Evolutionary conservation across 495 filamentous ascomycete species (phyloP), one percentile per base, ranked within the genome.

Genomic region (Penicillium ochrochloron): DNA sequence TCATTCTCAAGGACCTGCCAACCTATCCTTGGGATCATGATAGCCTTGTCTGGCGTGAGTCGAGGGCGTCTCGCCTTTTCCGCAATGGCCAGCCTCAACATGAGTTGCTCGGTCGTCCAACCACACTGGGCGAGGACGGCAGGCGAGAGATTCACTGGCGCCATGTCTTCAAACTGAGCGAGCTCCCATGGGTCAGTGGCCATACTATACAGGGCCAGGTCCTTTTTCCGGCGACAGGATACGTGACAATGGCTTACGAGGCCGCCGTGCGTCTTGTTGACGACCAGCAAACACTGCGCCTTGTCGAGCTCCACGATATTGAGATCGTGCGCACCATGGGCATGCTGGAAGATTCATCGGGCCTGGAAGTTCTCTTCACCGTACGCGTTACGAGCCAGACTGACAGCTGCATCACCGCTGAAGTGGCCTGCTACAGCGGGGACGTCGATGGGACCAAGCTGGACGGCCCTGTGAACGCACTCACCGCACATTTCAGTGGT

Each of bases 211-310:
- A 80, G 50, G 65, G 71, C 3, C 66, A 78, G 33, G 63, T 66
- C 1, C 71, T 90, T 2, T 88, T 86, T 65, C 89, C 89, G 14
- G 84, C 80, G 64, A 81, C 86, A 1, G 85, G 80, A 0, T 89
- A 84, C 63, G 62, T 86, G 35, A 70, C 79, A 1, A 85, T 85
- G 80, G 87, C 84, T 0, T 25, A 89, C 0, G 88, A 90, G 61
- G 83, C 85, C 0, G 52, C 37, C 19, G 65, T 15, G 29, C 48
- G 8, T 2, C 4, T 62, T 21, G 54, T 51, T 6, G 33, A 14
- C 3, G 42, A 34, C 0, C 44, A 15, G 1, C 8, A 46, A n/a
- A 8, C 35, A 9, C 15, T 68, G 1, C 0, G 19, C 2, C 39
- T 59, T 0, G 8, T 68, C 2, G 55, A 63, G n/a, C n/a, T 65